These are phyloP conservation scores for Piromyces finnis DNA, from an alignment of 192 early-diverging fungal species.

Conservation along the genomic window DNA sequence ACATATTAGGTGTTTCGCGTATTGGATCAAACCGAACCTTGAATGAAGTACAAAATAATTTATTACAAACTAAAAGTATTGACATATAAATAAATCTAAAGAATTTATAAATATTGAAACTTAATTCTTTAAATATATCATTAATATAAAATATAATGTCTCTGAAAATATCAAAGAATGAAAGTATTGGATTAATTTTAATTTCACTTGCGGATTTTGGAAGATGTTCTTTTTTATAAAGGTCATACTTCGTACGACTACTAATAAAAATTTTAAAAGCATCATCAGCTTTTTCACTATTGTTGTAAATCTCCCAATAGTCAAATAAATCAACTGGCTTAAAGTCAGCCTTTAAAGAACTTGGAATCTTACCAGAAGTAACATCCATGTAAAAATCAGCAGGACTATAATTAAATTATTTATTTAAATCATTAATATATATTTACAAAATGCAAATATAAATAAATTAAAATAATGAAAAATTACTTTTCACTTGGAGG, in stretches of 20 bases:
- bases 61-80: neutral
- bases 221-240: neutral
- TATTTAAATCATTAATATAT: no score
- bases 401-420: slow-evolving; percentile 12
- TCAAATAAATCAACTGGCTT: slow-evolving; percentile 18
- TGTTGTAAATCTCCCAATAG: slow-evolving; percentile 13
- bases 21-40: neutral
- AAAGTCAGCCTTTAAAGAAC: slow-evolving; percentile 12
- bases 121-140: neutral
- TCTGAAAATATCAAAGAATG: neutral
- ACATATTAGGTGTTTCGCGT: slow-evolving; percentile 12
- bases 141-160: neutral
- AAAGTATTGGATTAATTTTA: neutral
- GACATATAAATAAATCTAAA: neutral
- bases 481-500: slow-evolving; percentile 16
- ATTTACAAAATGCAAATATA: no score
- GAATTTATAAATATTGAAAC: neutral
- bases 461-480: no score
- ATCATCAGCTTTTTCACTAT: neutral
- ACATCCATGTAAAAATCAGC: slow-evolving; percentile 53
- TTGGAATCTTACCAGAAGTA: slow-evolving; percentile 27
- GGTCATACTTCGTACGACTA: neutral
- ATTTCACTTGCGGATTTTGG: neutral
- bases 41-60: neutral
- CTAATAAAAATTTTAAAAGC: neutral